Percentiles rank a stretch among this genome's conserved stretches.
Conservation (phyloP, 495 filamentous ascomycete species). For the Thermothielavioides terrestris region DNA sequence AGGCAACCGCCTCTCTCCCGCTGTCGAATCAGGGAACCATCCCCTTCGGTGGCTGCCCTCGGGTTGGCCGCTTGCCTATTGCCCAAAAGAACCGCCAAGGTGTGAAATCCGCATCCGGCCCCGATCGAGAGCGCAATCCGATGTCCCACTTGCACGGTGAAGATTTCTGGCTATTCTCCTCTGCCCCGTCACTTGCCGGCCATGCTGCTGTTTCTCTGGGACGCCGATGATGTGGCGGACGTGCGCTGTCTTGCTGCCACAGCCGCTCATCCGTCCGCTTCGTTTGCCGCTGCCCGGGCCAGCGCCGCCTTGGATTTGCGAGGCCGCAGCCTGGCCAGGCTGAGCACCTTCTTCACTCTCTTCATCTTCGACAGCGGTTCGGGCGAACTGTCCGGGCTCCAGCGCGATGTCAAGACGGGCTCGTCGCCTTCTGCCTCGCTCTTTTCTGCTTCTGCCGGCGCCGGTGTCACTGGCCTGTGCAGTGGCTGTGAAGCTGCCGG, state of each 20-base stretch:
- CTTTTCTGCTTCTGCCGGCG: too few relatives aligned
- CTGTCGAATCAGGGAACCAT: too few relatives aligned
- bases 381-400: slow-evolving; percentile 14
- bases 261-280: not conserved
- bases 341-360: not conserved
- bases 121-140: too few relatives aligned
- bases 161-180: not conserved
- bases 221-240: not conserved
- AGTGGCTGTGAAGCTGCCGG: not conserved
- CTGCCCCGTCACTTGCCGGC: not conserved
- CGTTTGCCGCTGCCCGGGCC: not conserved
- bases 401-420: not conserved
- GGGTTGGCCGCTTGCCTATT: too few relatives aligned
- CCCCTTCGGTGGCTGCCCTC: too few relatives aligned
- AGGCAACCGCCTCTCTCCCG: too few relatives aligned
- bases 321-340: slow-evolving; percentile 1
- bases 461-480: not conserved
- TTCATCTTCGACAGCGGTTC: not conserved
- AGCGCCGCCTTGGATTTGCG: not conserved
- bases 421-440: not conserved
- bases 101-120: not conserved
- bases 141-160: too few relatives aligned
- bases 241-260: not conserved
- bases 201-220: not conserved
- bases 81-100: too few relatives aligned